Conservation (phyloP, 1,139 yeast species). For the Geotrichum candidum region DNA sequence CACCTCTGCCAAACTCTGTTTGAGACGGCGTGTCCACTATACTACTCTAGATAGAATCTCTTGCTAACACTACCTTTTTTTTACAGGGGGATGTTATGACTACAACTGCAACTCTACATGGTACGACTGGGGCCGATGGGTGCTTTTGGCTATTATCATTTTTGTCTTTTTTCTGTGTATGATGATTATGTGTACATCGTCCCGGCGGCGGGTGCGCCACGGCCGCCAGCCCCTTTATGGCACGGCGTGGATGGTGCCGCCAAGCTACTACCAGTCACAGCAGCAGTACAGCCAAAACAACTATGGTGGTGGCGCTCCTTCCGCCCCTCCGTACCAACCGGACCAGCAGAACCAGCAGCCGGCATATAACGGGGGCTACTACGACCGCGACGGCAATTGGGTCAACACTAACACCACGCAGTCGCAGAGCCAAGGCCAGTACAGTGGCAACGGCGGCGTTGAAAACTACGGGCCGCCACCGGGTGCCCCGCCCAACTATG, state of each 20-base stretch:
- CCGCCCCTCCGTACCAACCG: conserved; percentile 48
- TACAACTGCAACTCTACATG: conserved; percentile 1
- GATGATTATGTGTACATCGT: conserved; percentile 39
- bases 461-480: conserved; percentile 22
- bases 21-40: not conserved
- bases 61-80: not conserved
- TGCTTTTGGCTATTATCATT: conserved; percentile 44
- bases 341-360: not conserved
- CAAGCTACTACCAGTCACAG: conserved; percentile 73
- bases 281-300: conserved; percentile 44
- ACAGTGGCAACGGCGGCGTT: not conserved
- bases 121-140: conserved; percentile 42
- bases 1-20: not conserved
- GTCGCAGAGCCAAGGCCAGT: conserved; percentile 21
- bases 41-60: not conserved
- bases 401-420: conserved; percentile 31
- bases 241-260: conserved; percentile 90
- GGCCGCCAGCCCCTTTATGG: conserved; percentile 74
- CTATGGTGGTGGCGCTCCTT: conserved; percentile 22
- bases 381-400: conserved; percentile 61
- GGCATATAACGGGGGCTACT: conserved; percentile 47
- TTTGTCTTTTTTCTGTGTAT: conserved; percentile 50
- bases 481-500: conserved; percentile 21
- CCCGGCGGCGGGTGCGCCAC: conserved; percentile 49
- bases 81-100: not conserved